These are phyloP conservation scores for Rhizophora mangle DNA, from an alignment of 345 rosid genomes.

Conservation along the genomic window DNA sequence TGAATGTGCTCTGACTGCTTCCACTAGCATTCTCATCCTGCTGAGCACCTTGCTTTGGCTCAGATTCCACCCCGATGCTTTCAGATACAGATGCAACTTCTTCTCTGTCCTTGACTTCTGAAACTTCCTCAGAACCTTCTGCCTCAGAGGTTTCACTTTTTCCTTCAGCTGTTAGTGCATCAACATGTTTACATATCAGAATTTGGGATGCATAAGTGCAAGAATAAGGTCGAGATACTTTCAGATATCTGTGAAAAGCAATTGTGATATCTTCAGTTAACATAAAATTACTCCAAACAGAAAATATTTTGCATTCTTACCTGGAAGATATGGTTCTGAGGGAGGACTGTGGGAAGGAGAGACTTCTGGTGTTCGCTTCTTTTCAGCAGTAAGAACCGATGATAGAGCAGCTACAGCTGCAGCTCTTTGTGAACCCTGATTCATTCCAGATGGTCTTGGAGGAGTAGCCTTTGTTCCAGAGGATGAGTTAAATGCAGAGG, in stretches of 20 bases:
- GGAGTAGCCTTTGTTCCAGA: conserved; percentile 37
- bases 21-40: conserved; percentile 39
- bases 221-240: neutral
- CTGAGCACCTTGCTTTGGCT: conserved; percentile 40
- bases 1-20: conserved; percentile 46
- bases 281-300: neutral
- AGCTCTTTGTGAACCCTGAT: conserved; percentile 82
- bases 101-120: conserved; percentile 49
- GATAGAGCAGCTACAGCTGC: conserved; percentile 99
- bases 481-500: conserved; percentile 68
- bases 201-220: neutral
- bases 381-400: conserved; percentile 78
- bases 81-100: conserved; percentile 42
- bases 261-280: neutral
- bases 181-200: conserved; percentile 21
- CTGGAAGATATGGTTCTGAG: conserved; percentile 38
- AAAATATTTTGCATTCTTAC: conserved; percentile 32
- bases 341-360: conserved; percentile 63
- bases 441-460: conserved; percentile 37
- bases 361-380: conserved; percentile 58
- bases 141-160: conserved; percentile 47
- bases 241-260: neutral
- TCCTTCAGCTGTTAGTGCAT: conserved; percentile 38
- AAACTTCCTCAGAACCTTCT: conserved; percentile 48
- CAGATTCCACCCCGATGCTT: conserved; percentile 44